phyloP scores from a whole-genome alignment of 2,329 filamentous ascomycete genomes.

The Aspergillus sp. region DNA sequence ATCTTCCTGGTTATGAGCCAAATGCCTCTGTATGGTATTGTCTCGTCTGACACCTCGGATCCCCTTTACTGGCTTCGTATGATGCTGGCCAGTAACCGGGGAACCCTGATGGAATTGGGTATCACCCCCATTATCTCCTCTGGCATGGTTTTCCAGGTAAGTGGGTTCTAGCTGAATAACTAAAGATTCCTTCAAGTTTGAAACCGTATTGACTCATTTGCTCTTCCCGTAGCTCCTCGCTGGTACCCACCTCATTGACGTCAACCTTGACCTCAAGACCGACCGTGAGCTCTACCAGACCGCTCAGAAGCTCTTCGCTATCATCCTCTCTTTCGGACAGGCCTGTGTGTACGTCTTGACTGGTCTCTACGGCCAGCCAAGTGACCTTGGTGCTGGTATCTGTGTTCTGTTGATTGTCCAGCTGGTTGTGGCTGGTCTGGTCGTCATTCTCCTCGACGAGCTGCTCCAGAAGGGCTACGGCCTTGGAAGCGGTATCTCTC shows the following conservation, averaged over 20 bases:
- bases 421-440: conserved; percentile 94
- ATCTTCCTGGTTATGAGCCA: conserved; percentile 99
- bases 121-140: conserved; percentile 99
- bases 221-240: conserved; percentile 69
- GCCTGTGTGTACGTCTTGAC: conserved; percentile 98
- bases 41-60: conserved; percentile 97
- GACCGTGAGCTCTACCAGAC: conserved; percentile 99
- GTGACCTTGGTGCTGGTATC: conserved; percentile 94
- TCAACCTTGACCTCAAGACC: conserved; percentile 99
- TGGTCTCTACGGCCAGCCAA: conserved; percentile 94
- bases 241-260: conserved; percentile 98
- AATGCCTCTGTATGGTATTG: conserved; percentile 98
- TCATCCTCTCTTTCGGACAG: conserved; percentile 96
- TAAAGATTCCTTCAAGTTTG: neutral
- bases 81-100: conserved; percentile 99
- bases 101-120: conserved; percentile 93
- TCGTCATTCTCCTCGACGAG: conserved; percentile 98
- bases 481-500: conserved; percentile 95
- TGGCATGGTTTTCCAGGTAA: conserved; percentile 95
- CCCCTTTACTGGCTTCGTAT: conserved; percentile 99
- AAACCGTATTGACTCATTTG: conserved; percentile 15
- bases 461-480: conserved; percentile 99
- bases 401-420: conserved; percentile 98
- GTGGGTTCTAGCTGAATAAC: conserved; percentile 8
- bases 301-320: conserved; percentile 97